Conservation (phyloP, 2,329 filamentous ascomycete species). For the Alternaria triticina region DNA sequence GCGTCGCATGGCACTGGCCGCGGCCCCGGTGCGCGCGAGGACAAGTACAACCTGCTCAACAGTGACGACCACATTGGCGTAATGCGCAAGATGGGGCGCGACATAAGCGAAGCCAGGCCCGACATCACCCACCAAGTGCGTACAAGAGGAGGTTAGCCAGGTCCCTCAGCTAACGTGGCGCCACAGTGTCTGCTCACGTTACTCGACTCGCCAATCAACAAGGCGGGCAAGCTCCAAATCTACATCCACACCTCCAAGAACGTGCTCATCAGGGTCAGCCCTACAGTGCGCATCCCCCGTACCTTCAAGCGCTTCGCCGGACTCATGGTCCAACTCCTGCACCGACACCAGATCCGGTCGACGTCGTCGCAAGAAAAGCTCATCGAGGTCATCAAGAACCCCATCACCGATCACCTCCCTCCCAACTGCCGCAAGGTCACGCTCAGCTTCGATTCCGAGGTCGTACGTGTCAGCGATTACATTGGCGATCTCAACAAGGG, state of each 20-base stretch:
- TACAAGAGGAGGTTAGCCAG: conserved; percentile 19
- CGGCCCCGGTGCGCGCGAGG: conserved; percentile 73
- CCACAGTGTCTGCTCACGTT: conserved; percentile 91
- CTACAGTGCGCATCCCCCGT: conserved; percentile 95
- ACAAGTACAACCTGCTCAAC: conserved; percentile 97
- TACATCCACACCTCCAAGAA: conserved; percentile 98
- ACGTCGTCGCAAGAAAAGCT: conserved; percentile 98
- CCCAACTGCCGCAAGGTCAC: conserved; percentile 98
- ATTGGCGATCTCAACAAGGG: conserved; percentile 77
- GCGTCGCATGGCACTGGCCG: conserved; percentile 74
- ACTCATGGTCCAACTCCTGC: conserved; percentile 96
- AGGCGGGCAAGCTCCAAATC: conserved; percentile 95
- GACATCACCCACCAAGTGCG: conserved; percentile 98
- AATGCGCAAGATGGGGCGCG: conserved; percentile 99
- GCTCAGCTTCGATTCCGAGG: conserved; percentile 87
- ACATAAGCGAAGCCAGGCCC: conserved; percentile 95
- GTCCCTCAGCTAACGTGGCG: conserved; percentile 27
- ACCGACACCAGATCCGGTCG: conserved; percentile 93
- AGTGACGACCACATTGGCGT: conserved; percentile 99
- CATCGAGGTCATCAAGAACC: conserved; percentile 95
- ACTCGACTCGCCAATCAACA: conserved; percentile 97
- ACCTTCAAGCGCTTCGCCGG: conserved; percentile 99
- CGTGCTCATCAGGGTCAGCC: conserved; percentile 95
- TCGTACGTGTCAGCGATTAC: conserved; percentile 89
- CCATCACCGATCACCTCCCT: conserved; percentile 94